Conservation (phyloP, 1,139 yeast genomes). For the Zygosaccharomyces pseudobailii region DNA sequence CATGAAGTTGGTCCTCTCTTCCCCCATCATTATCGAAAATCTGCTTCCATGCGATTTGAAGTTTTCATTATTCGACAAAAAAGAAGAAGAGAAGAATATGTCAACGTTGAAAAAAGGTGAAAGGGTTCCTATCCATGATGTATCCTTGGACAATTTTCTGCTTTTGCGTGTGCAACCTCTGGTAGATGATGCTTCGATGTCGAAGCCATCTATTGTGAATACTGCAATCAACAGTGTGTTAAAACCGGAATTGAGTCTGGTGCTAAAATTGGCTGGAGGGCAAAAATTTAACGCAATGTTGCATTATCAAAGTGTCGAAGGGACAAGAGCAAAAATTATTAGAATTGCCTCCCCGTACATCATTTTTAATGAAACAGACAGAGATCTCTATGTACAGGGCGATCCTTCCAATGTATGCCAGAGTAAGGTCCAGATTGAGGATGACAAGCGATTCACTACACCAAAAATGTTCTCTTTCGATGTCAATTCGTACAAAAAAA, state of each 20-base stretch:
- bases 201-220: slow-evolving; percentile 80
- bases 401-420: slow-evolving; percentile 54
- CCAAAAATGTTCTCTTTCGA: slow-evolving; percentile 89
- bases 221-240: slow-evolving; percentile 52
- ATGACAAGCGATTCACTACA: slow-evolving; percentile 36
- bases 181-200: slow-evolving; percentile 58
- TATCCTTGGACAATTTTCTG: slow-evolving; percentile 64
- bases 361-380: slow-evolving; percentile 73
- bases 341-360: slow-evolving; percentile 83
- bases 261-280: slow-evolving; percentile 53
- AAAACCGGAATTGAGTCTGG: slow-evolving; percentile 49
- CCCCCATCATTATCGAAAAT: slow-evolving; percentile 85
- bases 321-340: slow-evolving; percentile 53
- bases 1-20: slow-evolving; percentile 69
- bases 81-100: slow-evolving; percentile 65
- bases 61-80: slow-evolving; percentile 74
- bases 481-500: slow-evolving; percentile 50
- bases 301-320: slow-evolving; percentile 48
- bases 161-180: slow-evolving; percentile 61
- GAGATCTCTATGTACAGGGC: slow-evolving; percentile 58
- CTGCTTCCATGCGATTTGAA: slow-evolving; percentile 76
- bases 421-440: slow-evolving; percentile 27
- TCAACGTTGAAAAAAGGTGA: slow-evolving; percentile 60
- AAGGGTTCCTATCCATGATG: slow-evolving; percentile 72
- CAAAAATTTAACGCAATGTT: slow-evolving; percentile 61